These are phyloP conservation scores for Hypoxylon sp. DNA, from an alignment of 2,329 filamentous ascomycete genomes.

Conservation along the genomic window DNA sequence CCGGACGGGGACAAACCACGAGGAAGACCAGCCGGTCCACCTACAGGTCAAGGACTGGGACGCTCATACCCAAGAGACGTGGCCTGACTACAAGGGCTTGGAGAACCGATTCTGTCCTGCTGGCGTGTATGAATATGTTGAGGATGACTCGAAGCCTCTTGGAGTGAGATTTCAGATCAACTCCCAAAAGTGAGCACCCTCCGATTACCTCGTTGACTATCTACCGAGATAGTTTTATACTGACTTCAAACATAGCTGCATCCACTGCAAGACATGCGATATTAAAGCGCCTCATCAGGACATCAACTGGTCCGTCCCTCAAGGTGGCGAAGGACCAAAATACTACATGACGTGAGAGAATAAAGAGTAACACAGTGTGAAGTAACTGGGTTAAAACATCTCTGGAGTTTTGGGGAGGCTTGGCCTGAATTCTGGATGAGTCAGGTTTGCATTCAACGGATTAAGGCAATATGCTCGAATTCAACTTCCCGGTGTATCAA, in stretches of 20 bases:
- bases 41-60: slow-evolving; percentile 97
- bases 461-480: slow-evolving; percentile 37
- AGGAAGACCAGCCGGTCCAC: slow-evolving; percentile 98
- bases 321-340: slow-evolving; percentile 85
- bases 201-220: background rate
- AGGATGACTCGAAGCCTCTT: slow-evolving; percentile 87
- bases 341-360: slow-evolving; percentile 75
- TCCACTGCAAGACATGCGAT: slow-evolving; percentile 99
- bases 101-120: slow-evolving; percentile 98
- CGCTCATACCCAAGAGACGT: slow-evolving; percentile 85
- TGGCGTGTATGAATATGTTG: slow-evolving; percentile 97
- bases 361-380: background rate
- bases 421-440: background rate
- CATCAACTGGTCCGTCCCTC: slow-evolving; percentile 96
- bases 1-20: slow-evolving; percentile 96
- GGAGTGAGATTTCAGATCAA: slow-evolving; percentile 99
- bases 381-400: background rate
- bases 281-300: slow-evolving; percentile 98
- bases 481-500: slow-evolving; percentile 44
- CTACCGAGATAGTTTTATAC: slow-evolving; percentile 38
- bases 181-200: slow-evolving; percentile 85
- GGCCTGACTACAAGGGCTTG: slow-evolving; percentile 89
- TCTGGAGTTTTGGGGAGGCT: slow-evolving; percentile 15
- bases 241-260: slow-evolving; percentile 76
- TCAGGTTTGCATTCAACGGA: slow-evolving; percentile 7